Conservation (phyloP, 345 rosid species). For the Microthlaspi erraticum region DNA sequence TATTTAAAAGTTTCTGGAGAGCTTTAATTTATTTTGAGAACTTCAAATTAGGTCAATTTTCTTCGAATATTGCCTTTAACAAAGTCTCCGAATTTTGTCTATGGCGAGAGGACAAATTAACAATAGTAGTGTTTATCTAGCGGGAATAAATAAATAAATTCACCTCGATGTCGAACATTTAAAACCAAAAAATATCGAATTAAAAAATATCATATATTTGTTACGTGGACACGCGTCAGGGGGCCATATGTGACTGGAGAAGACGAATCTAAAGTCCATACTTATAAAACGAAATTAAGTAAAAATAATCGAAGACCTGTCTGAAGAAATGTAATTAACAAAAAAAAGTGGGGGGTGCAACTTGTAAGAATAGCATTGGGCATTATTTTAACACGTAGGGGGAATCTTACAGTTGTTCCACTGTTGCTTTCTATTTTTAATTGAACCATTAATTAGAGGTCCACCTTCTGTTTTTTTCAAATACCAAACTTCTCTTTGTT, state of each 20-base stretch:
- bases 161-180: constrained; percentile 37
- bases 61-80: constrained; percentile 18
- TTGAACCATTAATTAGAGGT: constrained; percentile 25
- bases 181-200: constrained; percentile 1
- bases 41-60: constrained; percentile 24
- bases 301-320: constrained; percentile 5
- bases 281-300: constrained; percentile 10
- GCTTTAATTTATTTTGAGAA: not conserved
- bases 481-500: constrained; percentile 18
- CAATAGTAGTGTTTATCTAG: too few species aligned
- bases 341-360: constrained; percentile 26
- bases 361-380: constrained; percentile 39
- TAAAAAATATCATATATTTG: not conserved
- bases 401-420: constrained; percentile 48
- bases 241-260: constrained; percentile 19
- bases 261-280: constrained; percentile 32
- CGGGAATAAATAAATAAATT: not conserved
- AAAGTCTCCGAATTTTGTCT: not conserved
- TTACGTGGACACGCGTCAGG: constrained; percentile 24
- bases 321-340: constrained; percentile 16
- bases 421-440: constrained; percentile 31
- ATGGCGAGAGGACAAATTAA: too few species aligned
- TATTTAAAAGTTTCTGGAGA: not conserved
- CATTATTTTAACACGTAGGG: constrained; percentile 41
- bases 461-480: constrained; percentile 35